phyloP scores from a whole-genome alignment of 352 stramenopile genomes.

The Pythium guiyangense region DNA sequence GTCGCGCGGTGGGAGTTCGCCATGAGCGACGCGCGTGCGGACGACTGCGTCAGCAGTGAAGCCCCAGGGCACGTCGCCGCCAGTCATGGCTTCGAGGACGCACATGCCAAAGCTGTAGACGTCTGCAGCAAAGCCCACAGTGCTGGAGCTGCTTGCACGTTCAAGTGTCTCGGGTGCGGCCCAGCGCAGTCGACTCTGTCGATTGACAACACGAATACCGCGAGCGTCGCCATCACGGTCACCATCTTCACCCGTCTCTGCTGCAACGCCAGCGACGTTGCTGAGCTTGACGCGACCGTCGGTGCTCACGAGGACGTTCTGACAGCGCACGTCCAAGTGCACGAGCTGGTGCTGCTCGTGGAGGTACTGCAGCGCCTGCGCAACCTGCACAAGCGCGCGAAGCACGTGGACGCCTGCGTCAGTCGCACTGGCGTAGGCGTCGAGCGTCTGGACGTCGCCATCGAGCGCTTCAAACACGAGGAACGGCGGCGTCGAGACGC shows the following conservation, averaged over 20 bases:
- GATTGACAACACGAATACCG: not conserved
- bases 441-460: constrained; percentile 32
- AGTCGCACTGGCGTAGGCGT: constrained; percentile 43
- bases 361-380: constrained; percentile 46
- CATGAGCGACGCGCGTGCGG: constrained; percentile 29
- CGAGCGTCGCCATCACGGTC: not conserved
- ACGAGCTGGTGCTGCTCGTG: constrained; percentile 38
- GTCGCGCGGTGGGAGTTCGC: constrained; percentile 36
- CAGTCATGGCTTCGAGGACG: constrained; percentile 41
- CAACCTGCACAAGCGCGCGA: constrained; percentile 39
- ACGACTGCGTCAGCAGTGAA: constrained; percentile 42
- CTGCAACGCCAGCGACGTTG: constrained; percentile 14
- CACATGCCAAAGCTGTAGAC: constrained; percentile 71
- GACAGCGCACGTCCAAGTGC: constrained; percentile 49
- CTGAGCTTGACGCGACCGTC: constrained; percentile 54
- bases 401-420: constrained; percentile 17
- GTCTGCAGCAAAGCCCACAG: constrained; percentile 21
- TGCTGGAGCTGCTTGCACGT: constrained; percentile 9
- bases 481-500: constrained; percentile 40
- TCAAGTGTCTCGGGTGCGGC: constrained; percentile 37
- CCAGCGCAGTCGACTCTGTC: constrained; percentile 35
- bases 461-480: constrained; percentile 43
- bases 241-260: not conserved
- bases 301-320: constrained; percentile 52
- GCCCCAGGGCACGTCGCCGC: constrained; percentile 57